These are phyloP conservation scores for Elsinoe australis DNA, from an alignment of 2,329 filamentous ascomycete genomes.

Conservation along the genomic window DNA sequence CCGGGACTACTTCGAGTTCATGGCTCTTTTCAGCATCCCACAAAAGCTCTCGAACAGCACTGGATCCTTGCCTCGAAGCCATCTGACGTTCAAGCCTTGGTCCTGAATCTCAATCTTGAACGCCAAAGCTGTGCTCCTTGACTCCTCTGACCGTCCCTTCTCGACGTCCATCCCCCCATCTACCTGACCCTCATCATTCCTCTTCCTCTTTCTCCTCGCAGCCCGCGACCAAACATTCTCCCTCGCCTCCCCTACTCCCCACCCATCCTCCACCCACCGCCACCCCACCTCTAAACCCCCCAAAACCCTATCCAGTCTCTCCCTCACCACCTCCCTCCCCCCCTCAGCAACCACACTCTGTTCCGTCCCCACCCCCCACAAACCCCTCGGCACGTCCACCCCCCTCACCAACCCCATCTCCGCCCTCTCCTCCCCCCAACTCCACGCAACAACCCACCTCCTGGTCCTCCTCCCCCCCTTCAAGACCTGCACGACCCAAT, in stretches of 20 bases:
- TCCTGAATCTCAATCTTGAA: slow-evolving; percentile 35
- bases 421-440: slow-evolving; percentile 62
- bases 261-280: slow-evolving; percentile 50
- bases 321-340: slow-evolving; percentile 24
- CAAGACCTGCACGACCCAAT: slow-evolving; percentile 77
- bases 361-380: slow-evolving; percentile 39
- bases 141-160: slow-evolving; percentile 27
- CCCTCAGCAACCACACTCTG: slow-evolving; percentile 40
- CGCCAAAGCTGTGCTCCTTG: slow-evolving; percentile 33
- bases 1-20: no score
- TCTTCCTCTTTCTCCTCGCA: slow-evolving; percentile 55
- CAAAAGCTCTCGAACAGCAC: slow-evolving; percentile 80
- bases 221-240: slow-evolving; percentile 72
- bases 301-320: slow-evolving; percentile 44
- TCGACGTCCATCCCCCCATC: slow-evolving; percentile 15
- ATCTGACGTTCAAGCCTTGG: slow-evolving; percentile 47
- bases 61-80: slow-evolving; percentile 67
- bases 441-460: slow-evolving; percentile 86
- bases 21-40: slow-evolving; percentile 59
- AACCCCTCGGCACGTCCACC: background rate
- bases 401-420: slow-evolving; percentile 26
- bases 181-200: background rate
- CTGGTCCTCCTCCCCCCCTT: slow-evolving; percentile 70
- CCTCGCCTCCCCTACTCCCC: slow-evolving; percentile 56
- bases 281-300: slow-evolving; percentile 54